phyloP scores from a whole-genome alignment of 176 grass and related monocot genomes.

The Paspalum notatum region DNA sequence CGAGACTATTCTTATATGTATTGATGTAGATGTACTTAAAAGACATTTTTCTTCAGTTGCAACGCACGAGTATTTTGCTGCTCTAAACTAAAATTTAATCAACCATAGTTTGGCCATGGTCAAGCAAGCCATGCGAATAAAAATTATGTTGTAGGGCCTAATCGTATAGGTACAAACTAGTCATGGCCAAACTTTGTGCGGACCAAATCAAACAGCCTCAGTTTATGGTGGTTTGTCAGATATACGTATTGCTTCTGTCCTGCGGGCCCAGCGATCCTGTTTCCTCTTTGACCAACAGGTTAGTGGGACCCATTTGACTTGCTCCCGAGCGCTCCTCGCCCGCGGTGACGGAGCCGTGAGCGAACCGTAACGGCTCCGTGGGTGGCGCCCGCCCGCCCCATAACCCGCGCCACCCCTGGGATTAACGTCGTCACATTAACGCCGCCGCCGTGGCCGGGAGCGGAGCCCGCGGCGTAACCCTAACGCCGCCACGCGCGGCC shows the following conservation, averaged over 20 bases:
- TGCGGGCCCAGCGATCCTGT: background rate
- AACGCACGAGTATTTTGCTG: too few relatives aligned
- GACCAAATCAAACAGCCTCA: too few relatives aligned
- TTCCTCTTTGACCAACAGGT: constrained; percentile 14
- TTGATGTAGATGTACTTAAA: too few relatives aligned
- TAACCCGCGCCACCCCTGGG: constrained; percentile 2
- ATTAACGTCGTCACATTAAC: constrained; percentile 68
- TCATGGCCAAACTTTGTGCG: too few relatives aligned
- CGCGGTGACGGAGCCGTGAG: constrained; percentile 60
- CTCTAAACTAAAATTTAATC: too few relatives aligned
- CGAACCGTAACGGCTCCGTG: constrained; percentile 53
- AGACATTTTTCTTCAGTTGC: too few relatives aligned
- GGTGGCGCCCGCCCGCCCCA: constrained; percentile 26
- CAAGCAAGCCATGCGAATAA: too few relatives aligned
- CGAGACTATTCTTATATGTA: too few relatives aligned
- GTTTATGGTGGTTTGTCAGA: too few relatives aligned
- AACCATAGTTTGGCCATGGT: too few relatives aligned
- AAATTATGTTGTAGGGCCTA: too few relatives aligned
- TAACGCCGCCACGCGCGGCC: constrained; percentile 67
- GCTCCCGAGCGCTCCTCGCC: background rate
- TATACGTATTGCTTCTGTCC: background rate
- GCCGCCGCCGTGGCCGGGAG: constrained; percentile 52
- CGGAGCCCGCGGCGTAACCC: constrained; percentile 59
- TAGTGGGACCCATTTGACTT: background rate
- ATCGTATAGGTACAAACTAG: too few relatives aligned